A percentile compares a stretch with the other conserved stretches of the same genome.
Evolutionary conservation across 495 filamentous ascomycete genomes (phyloP).

Genomic region (Neurospora terricola): DNA sequence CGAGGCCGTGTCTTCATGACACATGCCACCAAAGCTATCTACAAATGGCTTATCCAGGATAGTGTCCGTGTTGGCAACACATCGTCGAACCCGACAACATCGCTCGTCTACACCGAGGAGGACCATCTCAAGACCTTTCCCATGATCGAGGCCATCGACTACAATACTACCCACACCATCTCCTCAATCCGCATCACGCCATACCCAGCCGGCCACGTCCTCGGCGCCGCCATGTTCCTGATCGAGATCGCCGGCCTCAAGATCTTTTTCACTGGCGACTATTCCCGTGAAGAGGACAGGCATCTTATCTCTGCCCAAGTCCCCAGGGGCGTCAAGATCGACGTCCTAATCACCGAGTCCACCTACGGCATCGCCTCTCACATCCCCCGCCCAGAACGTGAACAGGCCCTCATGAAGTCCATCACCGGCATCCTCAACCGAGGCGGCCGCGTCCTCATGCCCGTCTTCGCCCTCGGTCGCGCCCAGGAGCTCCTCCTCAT

Average conservation of each 20-base stretch:
- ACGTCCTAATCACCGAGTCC: constrained; percentile 93
- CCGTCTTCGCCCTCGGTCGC: constrained; percentile 86
- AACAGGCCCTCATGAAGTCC: constrained; percentile 87
- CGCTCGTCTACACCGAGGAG: constrained; percentile 81
- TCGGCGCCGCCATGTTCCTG: constrained; percentile 97
- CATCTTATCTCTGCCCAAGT: constrained; percentile 89
- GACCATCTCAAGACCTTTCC: constrained; percentile 90
- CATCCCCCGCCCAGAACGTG: constrained; percentile 77
- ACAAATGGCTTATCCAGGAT: constrained; percentile 98
- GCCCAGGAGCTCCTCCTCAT: constrained; percentile 92
- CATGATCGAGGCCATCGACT: constrained; percentile 92
- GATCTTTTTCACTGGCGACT: constrained; percentile 95
- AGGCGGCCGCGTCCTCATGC: constrained; percentile 86
- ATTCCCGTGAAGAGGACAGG: constrained; percentile 85
- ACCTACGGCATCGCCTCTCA: constrained; percentile 93
- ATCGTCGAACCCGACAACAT: constrained; percentile 61
- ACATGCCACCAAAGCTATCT: constrained; percentile 96
- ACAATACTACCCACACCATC: constrained; percentile 93
- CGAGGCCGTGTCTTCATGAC: constrained; percentile 97
- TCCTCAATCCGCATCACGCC: constrained; percentile 94
- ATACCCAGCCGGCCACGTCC: constrained; percentile 91
- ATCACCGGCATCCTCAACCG: constrained; percentile 83
- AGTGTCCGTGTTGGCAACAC: constrained; percentile 81
- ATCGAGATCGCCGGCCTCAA: constrained; percentile 94
- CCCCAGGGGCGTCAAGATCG: constrained; percentile 74